Conservation (phyloP, 73 alveolate species). For the Durusdinium trenchii region DNA sequence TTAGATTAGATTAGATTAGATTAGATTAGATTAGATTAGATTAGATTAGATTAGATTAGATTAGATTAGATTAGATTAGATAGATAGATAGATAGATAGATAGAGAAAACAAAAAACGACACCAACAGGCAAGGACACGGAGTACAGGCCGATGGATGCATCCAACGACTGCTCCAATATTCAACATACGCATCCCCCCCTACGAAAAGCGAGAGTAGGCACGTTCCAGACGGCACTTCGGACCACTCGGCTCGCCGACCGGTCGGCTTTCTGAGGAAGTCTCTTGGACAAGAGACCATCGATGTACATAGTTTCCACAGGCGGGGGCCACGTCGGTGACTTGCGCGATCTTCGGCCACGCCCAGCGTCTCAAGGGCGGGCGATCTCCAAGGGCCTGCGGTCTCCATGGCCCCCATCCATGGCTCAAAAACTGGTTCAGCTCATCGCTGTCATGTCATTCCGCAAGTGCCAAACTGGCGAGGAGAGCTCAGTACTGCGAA, state of each 20-base stretch:
- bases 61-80: background rate
- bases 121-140: background rate
- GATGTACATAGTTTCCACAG: conserved; percentile 83
- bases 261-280: conserved; percentile 4
- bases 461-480: no score
- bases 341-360: background rate
- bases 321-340: background rate
- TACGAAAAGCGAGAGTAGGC: no score
- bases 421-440: no score
- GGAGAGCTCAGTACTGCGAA: no score
- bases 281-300: conserved; percentile 55
- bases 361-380: no score
- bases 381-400: no score
- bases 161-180: no score
- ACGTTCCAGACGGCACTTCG: no score
- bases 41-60: background rate
- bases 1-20: background rate
- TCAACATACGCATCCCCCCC: no score
- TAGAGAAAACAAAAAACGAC: background rate
- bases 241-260: no score
- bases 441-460: no score
- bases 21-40: background rate
- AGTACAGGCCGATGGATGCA: background rate
- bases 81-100: background rate
- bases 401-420: no score